Percentiles rank a stretch among this genome's conserved stretches.
Conservation (phyloP, 1,284 basidiomycete species). For the Moniliella sp. region DNA sequence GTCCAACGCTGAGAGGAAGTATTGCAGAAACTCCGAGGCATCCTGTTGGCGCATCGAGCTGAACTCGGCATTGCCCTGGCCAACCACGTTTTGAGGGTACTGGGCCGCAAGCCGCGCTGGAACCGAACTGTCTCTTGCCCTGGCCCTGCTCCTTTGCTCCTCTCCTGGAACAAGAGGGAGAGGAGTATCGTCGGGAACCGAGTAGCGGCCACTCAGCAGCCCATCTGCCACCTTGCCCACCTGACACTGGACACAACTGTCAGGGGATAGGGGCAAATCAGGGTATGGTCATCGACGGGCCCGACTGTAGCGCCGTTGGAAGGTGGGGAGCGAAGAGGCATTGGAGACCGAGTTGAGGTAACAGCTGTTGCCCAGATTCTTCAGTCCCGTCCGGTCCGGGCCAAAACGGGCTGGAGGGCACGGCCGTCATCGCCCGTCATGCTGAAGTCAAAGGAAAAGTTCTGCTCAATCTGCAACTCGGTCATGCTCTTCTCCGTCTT, state of each 20-base stretch:
- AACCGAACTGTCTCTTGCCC: neutral
- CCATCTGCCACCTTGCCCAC: constrained; percentile 81
- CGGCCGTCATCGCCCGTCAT: constrained; percentile 74
- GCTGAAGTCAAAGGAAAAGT: constrained; percentile 80
- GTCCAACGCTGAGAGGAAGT: constrained; percentile 52
- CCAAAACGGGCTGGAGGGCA: constrained; percentile 73
- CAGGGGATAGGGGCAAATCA: constrained; percentile 50
- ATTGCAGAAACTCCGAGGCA: constrained; percentile 75
- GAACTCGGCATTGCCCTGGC: constrained; percentile 81
- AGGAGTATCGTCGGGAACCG: constrained; percentile 39
- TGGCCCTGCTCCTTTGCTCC: too few relatives aligned
- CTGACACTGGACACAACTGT: constrained; percentile 77
- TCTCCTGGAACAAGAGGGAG: too few relatives aligned
- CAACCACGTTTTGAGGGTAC: constrained; percentile 62
- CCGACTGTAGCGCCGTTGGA: constrained; percentile 52
- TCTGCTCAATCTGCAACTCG: constrained; percentile 90
- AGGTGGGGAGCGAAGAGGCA: constrained; percentile 58
- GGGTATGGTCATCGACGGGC: constrained; percentile 44
- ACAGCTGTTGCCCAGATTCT: constrained; percentile 89
- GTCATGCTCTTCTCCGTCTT: constrained; percentile 97
- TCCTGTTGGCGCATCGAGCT: constrained; percentile 93
- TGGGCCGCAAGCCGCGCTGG: constrained; percentile 66
- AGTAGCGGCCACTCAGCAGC: constrained; percentile 73
- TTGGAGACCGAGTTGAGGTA: constrained; percentile 91
- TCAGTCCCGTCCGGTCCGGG: constrained; percentile 63